A percentile compares a stretch with the other conserved stretches of the same genome.
Evolutionary conservation across 106 monocot species (phyloP).

Genomic region (Dioscorea dumetorum): DNA sequence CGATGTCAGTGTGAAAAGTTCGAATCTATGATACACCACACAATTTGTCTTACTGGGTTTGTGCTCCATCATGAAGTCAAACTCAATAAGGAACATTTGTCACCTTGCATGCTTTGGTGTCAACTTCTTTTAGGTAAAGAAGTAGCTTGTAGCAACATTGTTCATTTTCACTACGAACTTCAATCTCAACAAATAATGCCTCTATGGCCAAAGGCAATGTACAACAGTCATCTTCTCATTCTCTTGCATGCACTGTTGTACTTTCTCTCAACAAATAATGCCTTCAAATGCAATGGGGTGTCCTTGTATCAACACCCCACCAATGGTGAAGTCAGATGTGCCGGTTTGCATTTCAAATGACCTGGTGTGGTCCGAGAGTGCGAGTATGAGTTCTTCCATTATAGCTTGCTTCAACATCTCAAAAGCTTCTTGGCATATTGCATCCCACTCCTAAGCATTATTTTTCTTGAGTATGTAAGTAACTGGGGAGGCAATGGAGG

Average conservation of each 20-base stretch:
- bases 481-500: too few species aligned
- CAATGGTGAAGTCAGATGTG: neutral
- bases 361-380: neutral
- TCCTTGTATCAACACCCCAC: neutral
- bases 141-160: neutral
- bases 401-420: too few species aligned
- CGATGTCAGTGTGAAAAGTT: too few species aligned
- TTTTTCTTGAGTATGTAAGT: neutral
- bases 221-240: neutral
- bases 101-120: neutral
- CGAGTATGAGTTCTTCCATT: neutral
- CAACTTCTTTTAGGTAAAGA: neutral
- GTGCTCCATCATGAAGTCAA: neutral
- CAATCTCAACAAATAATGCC: neutral
- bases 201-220: slow-evolving; percentile 1
- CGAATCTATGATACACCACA: too few species aligned
- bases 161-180: neutral
- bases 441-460: neutral
- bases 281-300: slow-evolving; percentile 2
- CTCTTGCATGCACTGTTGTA: neutral
- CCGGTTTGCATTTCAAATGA: neutral
- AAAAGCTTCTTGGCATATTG: neutral
- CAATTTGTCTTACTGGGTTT: neutral
- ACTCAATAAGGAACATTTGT: neutral
- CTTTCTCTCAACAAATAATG: neutral